Evolutionary conservation across 192 early-diverging fungal genomes (phyloP).

Genomic region (Linnemannia hyalina): DNA sequence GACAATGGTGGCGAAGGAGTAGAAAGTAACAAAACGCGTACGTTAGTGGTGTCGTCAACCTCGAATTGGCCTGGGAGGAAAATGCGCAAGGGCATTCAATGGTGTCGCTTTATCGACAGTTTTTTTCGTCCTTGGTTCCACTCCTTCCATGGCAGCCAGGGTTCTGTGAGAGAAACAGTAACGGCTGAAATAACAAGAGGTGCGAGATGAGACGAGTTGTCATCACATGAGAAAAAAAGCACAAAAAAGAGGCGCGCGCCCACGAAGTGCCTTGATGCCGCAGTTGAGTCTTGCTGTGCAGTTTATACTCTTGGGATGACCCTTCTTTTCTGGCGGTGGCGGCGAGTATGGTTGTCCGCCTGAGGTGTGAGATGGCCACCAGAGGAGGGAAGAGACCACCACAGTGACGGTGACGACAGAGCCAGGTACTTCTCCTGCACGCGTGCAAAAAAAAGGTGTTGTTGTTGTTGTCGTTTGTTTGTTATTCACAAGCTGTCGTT

Average conservation of each 20-base stretch:
- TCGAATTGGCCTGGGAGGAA: background rate
- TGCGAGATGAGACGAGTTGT: background rate
- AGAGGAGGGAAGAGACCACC: background rate
- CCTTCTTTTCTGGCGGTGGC: background rate
- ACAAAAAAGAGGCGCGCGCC: background rate
- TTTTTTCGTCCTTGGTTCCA: background rate
- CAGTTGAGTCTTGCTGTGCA: background rate
- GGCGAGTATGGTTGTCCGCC: background rate
- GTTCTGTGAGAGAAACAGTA: background rate
- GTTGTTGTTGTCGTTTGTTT: background rate
- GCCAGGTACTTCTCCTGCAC: background rate
- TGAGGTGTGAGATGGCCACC: background rate
- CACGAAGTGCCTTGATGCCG: background rate
- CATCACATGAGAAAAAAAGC: background rate
- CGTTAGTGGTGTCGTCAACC: background rate
- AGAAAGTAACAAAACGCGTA: background rate
- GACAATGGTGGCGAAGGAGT: background rate
- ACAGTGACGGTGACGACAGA: background rate
- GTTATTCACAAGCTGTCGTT: background rate
- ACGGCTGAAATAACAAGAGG: background rate
- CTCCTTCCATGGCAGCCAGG: background rate
- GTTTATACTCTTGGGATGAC: background rate
- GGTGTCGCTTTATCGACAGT: constrained; percentile 1
- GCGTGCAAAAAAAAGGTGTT: background rate
- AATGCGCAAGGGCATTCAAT: background rate